These are phyloP conservation scores for Ogataea nonfermentans DNA, from an alignment of 805 yeast genomes.

Conservation along the genomic window DNA sequence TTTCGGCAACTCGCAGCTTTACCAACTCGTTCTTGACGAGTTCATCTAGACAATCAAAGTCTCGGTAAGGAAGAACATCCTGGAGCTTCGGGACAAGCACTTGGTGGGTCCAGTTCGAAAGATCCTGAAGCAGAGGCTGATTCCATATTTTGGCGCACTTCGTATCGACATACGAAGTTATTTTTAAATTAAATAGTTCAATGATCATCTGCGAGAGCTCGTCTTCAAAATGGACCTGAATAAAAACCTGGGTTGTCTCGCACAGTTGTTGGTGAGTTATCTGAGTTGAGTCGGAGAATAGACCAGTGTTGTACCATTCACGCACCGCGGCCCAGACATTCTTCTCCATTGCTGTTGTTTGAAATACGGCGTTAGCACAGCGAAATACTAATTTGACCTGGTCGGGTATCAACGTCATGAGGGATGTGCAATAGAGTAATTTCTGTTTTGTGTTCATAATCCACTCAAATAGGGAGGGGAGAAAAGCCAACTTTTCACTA, in stretches of 20 bases:
- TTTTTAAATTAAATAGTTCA: slow-evolving; percentile 37
- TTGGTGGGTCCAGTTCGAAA: slow-evolving; percentile 39
- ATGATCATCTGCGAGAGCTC: slow-evolving; percentile 34
- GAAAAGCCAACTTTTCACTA: neutral
- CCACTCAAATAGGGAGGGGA: slow-evolving; percentile 18
- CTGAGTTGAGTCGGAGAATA: slow-evolving; percentile 14
- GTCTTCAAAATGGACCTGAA: slow-evolving; percentile 21
- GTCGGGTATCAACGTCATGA: slow-evolving; percentile 11
- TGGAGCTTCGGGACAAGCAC: slow-evolving; percentile 37
- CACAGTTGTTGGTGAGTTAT: slow-evolving; percentile 14
- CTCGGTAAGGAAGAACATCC: slow-evolving; percentile 16
- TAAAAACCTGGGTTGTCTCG: slow-evolving; percentile 20
- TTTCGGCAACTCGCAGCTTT: slow-evolving; percentile 53
- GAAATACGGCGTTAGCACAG: slow-evolving; percentile 26
- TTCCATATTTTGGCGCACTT: slow-evolving; percentile 40
- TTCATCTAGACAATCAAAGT: slow-evolving; percentile 18
- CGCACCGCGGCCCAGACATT: slow-evolving; percentile 12
- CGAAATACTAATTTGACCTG: slow-evolving; percentile 22
- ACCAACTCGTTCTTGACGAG: slow-evolving; percentile 27
- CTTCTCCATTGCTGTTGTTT: slow-evolving; percentile 10
- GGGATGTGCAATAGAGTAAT: slow-evolving; percentile 12
- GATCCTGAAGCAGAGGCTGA: slow-evolving; percentile 32
- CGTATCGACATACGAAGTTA: slow-evolving; percentile 32
- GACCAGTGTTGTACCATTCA: slow-evolving; percentile 16
- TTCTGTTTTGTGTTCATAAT: slow-evolving; percentile 14